Evolutionary conservation across 2,329 filamentous ascomycete genomes (phyloP).

Genomic region (Hawksworthiomyces lignivorus): DNA sequence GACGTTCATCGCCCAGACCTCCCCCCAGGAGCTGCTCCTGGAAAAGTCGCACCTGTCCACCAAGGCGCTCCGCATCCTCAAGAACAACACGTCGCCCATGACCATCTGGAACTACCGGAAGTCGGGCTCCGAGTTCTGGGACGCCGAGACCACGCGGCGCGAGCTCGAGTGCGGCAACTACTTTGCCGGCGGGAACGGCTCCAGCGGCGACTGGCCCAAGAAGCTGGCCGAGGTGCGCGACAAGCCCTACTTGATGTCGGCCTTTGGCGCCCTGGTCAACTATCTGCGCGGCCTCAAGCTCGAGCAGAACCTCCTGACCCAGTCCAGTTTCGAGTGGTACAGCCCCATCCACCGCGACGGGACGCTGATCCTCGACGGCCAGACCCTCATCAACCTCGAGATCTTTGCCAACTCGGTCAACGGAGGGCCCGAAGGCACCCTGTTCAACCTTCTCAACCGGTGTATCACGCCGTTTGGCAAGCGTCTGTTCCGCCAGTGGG

Average conservation of each 20-base stretch:
- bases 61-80: constrained; percentile 86
- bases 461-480: constrained; percentile 97
- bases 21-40: constrained; percentile 78
- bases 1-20: constrained; percentile 87
- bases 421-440: constrained; percentile 73
- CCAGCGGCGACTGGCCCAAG: constrained; percentile 63
- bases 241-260: constrained; percentile 81
- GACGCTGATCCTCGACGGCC: constrained; percentile 86
- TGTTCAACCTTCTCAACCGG: constrained; percentile 85
- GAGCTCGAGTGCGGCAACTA: constrained; percentile 77
- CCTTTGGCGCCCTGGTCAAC: constrained; percentile 79
- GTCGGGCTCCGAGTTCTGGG: constrained; percentile 81
- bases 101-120: constrained; percentile 96
- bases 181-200: constrained; percentile 51
- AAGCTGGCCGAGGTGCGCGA: constrained; percentile 63
- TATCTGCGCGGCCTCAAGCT: constrained; percentile 85
- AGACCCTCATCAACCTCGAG: constrained; percentile 96
- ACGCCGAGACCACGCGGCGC: constrained; percentile 69
- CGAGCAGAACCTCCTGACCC: constrained; percentile 76
- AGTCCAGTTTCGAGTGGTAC: constrained; percentile 87
- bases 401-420: constrained; percentile 91
- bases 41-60: constrained; percentile 82
- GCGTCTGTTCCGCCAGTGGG: constrained; percentile 91
- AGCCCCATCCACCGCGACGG: constrained; percentile 86
- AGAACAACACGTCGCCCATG: constrained; percentile 87